These are phyloP conservation scores for Sporisorium scitamineum DNA, from an alignment of 1,284 basidiomycete genomes.

Conservation along the genomic window DNA sequence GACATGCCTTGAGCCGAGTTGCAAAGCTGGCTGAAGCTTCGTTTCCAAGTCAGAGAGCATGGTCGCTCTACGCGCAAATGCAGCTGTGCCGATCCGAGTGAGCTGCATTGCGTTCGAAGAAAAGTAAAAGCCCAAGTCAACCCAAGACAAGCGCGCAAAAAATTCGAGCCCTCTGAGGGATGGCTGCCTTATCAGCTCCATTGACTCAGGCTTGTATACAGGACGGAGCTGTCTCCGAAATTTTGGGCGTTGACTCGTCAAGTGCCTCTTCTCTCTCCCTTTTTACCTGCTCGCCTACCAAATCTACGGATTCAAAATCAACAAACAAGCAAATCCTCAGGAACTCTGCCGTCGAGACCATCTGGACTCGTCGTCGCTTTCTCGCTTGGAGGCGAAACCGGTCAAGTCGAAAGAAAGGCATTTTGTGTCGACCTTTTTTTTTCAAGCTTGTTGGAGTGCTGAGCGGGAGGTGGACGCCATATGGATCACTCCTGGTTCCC, in stretches of 20 bases:
- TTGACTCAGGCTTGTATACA: neutral
- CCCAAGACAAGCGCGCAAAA: conserved; percentile 4
- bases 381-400: too few relatives aligned
- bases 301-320: neutral
- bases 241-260: conserved; percentile 31
- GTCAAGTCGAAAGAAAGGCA: too few relatives aligned
- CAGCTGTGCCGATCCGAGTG: conserved; percentile 3
- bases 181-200: neutral
- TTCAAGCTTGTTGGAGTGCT: too few relatives aligned
- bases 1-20: too few relatives aligned
- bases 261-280: neutral
- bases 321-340: neutral
- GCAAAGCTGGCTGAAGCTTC: too few relatives aligned
- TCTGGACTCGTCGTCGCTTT: too few relatives aligned
- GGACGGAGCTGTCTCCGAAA: neutral
- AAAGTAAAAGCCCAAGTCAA: neutral
- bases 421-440: too few relatives aligned
- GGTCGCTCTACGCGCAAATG: neutral
- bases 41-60: too few relatives aligned
- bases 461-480: neutral
- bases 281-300: neutral
- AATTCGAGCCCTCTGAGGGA: too few relatives aligned
- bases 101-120: neutral
- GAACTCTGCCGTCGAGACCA: neutral
- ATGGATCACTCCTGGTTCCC: neutral